These are phyloP conservation scores for Cinchona pubescens DNA, from an alignment of 257 asterid species.

Conservation along the genomic window DNA sequence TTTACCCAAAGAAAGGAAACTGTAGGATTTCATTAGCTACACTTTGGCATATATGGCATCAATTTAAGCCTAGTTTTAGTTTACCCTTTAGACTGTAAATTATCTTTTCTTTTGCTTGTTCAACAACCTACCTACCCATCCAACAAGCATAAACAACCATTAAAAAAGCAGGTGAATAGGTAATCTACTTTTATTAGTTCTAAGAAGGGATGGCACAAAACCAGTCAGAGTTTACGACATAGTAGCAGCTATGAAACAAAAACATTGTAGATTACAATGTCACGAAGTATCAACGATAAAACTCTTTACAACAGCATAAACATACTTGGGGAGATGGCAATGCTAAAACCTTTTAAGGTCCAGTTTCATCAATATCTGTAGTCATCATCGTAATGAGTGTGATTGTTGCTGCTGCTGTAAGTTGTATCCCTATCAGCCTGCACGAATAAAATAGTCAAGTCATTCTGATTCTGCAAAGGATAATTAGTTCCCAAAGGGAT, in stretches of 20 bases:
- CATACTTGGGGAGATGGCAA: slow-evolving; percentile 5
- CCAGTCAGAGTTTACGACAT: not conserved
- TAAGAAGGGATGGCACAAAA: not conserved
- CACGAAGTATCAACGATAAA: not conserved
- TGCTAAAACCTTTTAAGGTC: not conserved
- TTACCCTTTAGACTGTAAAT: no score
- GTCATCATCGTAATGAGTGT: slow-evolving; percentile 47
- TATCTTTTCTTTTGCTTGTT: not conserved
- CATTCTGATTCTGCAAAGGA: not conserved
- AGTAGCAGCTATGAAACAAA: slow-evolving; percentile 1
- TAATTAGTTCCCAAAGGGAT: not conserved
- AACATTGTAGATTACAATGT: not conserved
- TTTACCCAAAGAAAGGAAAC: no score
- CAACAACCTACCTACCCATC: not conserved
- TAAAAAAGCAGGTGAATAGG: not conserved
- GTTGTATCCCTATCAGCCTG: slow-evolving; percentile 57
- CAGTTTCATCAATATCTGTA: slow-evolving; percentile 44
- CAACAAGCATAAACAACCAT: not conserved
- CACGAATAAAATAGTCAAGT: slow-evolving; percentile 13
- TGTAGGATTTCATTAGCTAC: no score
- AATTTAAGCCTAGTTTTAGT: no score
- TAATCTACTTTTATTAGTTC: not conserved
- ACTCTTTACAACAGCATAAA: slow-evolving; percentile 40
- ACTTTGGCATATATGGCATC: no score
- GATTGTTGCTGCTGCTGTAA: slow-evolving; percentile 34